Base-by-base conservation (phyloP, 2,329 filamentous ascomycete species). In the Colletotrichum lindemuthianum region DNA sequence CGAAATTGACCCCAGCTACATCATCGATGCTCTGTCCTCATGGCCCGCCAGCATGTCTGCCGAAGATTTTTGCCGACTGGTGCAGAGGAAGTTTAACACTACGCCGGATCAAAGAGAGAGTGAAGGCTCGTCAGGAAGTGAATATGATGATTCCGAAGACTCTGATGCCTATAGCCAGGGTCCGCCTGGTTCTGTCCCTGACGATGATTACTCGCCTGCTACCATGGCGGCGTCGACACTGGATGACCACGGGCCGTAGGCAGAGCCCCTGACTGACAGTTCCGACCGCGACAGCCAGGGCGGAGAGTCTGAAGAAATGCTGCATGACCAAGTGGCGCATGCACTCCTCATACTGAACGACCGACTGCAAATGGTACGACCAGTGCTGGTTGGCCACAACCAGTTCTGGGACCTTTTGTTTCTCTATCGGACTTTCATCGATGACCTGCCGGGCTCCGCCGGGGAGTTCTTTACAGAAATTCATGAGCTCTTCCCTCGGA, bases 331-430 rank as follows among this genome's bases (percentile, higher is more conserved):
- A 24, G 15, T 57, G 10, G 15, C 24, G n/a, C 15, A 36, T 16
- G 48, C 47, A 2, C 47, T 64, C 10, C 5, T 33, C 3, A 36
- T 9, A 6, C 39, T 54, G 1, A 72, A 80, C 45, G 13, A 37
- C 7, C 71, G 66, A 16, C 67, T 82, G 2, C 72, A 73, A 49
- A 37, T 39, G 2, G 69, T 68, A 11, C 67, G 64, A 2, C 78
- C 75, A 0, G 68, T 87, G 1, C 69, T 91, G 0, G 80, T 91
- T 3, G 88, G 88, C 0, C 88, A 91, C 75, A 91, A 91, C 69
- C 79, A 87, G 63, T 86, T 91, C 67, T 82, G 84, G 2, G 88
- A 91, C 68, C 77, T 91, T 3, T 82, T 86, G 40, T 90, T 90
- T 69, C 74, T 91, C 40, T 88, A 90, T 72, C 75, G 79, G n/a